Evolutionary conservation across 306 rosid genomes (phyloP).

Genomic region (Malus sieversii): DNA sequence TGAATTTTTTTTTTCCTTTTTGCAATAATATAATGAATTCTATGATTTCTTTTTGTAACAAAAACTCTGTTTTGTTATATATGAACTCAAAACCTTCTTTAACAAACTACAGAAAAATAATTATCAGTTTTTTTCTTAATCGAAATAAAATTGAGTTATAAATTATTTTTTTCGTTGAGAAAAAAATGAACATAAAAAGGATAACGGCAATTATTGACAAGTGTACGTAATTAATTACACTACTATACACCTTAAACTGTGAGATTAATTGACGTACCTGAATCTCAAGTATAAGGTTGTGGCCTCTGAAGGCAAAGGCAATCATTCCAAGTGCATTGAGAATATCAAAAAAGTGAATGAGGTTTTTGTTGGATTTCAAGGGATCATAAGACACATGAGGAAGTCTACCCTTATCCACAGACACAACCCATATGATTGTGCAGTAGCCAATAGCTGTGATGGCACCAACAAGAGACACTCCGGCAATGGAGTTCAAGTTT

Average conservation of each 20-base stretch:
- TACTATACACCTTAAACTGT: background rate
- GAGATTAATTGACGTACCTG: slow-evolving; percentile 24
- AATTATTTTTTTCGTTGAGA: background rate
- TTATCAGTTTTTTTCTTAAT: background rate
- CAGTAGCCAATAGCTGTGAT: slow-evolving; percentile 33
- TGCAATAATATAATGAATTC: background rate
- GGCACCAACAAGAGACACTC: slow-evolving; percentile 38
- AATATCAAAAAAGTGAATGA: slow-evolving; percentile 17
- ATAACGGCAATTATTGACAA: no score
- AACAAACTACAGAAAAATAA: background rate
- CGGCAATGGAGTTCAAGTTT: slow-evolving; percentile 42
- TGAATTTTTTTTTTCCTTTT: no score
- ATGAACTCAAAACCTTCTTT: background rate
- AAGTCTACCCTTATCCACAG: slow-evolving; percentile 27
- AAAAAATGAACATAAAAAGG: no score
- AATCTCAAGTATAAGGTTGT: slow-evolving; percentile 43
- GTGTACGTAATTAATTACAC: background rate
- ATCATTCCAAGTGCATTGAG: slow-evolving; percentile 43
- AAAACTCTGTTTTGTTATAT: background rate
- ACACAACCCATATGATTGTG: slow-evolving; percentile 34
- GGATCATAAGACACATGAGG: slow-evolving; percentile 29
- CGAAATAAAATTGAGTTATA: background rate
- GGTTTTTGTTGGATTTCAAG: background rate
- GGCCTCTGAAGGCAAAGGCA: slow-evolving; percentile 49
- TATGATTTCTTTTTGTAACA: background rate